Evolutionary conservation across 768 basidiomycete genomes (phyloP).

Genomic region (Pisolithus marmoratus): DNA sequence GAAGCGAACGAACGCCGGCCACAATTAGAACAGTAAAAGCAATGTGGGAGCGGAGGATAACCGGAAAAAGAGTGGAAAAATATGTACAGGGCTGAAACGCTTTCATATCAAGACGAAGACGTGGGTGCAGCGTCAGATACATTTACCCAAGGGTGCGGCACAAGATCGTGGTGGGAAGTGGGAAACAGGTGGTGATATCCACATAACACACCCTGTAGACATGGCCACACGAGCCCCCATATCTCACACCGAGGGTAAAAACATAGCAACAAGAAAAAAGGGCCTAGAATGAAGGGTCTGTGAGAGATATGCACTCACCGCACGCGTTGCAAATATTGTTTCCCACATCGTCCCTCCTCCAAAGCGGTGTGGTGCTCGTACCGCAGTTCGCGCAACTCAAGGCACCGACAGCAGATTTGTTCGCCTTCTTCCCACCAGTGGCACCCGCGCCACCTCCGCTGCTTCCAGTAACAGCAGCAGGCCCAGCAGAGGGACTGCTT

Average conservation of each 20-base stretch:
- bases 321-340: slow-evolving; percentile 96
- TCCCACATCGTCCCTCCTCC: slow-evolving; percentile 85
- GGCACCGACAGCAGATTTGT: slow-evolving; percentile 54
- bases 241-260: neutral
- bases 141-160: neutral
- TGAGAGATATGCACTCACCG: slow-evolving; percentile 48
- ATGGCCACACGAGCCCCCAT: neutral
- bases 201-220: neutral
- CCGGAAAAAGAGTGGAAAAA: slow-evolving; percentile 14
- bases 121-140: neutral
- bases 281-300: neutral
- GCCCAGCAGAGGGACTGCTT: neutral
- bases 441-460: slow-evolving; percentile 5
- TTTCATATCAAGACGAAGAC: neutral
- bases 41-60: slow-evolving; percentile 14
- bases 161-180: neutral
- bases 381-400: slow-evolving; percentile 85
- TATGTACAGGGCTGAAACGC: slow-evolving; percentile 7
- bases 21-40: slow-evolving; percentile 12
- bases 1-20: slow-evolving; percentile 3
- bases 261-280: neutral
- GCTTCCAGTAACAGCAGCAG: slow-evolving; percentile 12
- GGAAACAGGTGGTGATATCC: neutral
- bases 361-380: slow-evolving; percentile 84
- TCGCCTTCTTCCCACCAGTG: slow-evolving; percentile 20